Conservation (phyloP, 2,329 filamentous ascomycete species). For the Juglanconis sp. region DNA sequence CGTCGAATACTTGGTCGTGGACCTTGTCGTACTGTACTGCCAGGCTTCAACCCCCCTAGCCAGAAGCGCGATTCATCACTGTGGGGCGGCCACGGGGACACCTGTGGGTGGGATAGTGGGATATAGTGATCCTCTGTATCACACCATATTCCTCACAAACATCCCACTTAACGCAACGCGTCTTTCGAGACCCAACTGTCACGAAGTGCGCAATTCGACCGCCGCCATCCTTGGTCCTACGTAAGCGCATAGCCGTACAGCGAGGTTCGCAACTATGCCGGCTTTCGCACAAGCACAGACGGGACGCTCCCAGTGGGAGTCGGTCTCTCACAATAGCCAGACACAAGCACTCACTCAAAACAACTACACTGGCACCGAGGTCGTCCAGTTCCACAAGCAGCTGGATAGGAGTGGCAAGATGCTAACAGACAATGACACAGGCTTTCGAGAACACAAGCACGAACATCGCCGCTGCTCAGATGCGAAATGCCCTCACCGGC, state of each 20-base stretch:
- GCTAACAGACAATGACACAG: constrained; percentile 45
- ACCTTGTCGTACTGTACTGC: not conserved
- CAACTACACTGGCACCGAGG: not conserved
- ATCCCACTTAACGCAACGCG: not conserved
- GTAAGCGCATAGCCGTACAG: not conserved
- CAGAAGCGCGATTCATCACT: not conserved
- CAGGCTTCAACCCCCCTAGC: not conserved
- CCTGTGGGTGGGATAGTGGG: not conserved
- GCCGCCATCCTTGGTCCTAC: not conserved
- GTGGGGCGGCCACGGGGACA: not conserved
- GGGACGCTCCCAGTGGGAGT: not conserved
- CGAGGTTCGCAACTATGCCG: too few relatives aligned
- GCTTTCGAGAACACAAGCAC: constrained; percentile 99
- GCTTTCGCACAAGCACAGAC: not conserved
- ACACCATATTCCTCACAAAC: too few relatives aligned
- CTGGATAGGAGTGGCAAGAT: not conserved
- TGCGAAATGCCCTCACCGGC: constrained; percentile 95
- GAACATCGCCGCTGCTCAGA: constrained; percentile 95
- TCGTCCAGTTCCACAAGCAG: not conserved
- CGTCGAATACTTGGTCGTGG: too few relatives aligned
- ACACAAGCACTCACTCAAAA: not conserved
- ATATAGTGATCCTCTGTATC: too few relatives aligned
- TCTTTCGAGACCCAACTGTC: not conserved
- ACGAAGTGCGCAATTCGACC: not conserved
- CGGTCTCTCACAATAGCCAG: not conserved